Conservation (phyloP, 768 basidiomycete genomes). For the Boletus pseudo-olivaceus region DNA sequence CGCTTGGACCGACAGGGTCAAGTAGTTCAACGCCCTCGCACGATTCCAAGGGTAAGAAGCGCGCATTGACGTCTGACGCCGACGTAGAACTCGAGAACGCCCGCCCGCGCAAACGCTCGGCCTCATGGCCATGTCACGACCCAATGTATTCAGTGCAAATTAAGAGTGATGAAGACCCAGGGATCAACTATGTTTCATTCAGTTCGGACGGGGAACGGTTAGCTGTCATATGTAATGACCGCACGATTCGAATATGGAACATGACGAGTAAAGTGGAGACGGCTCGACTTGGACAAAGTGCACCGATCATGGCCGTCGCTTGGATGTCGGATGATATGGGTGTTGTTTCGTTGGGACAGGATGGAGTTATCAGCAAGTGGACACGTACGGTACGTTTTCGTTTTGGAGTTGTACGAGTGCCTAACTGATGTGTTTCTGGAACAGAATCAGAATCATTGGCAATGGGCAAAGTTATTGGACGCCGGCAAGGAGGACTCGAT, state of each 20-base stretch:
- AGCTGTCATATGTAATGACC: constrained; percentile 59
- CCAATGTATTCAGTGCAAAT: constrained; percentile 37
- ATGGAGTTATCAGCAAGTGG: constrained; percentile 61
- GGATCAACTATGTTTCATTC: constrained; percentile 47
- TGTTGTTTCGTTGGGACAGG: constrained; percentile 52
- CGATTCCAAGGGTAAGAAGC: constrained; percentile 37
- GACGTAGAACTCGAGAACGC: constrained; percentile 24
- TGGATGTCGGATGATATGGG: constrained; percentile 62
- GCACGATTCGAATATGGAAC: constrained; percentile 62
- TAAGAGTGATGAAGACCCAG: constrained; percentile 45
- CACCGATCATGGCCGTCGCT: constrained; percentile 44
- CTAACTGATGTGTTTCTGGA: background rate
- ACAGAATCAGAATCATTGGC: constrained; percentile 51
- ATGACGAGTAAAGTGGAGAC: constrained; percentile 47
- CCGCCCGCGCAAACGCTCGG: constrained; percentile 34
- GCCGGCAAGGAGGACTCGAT: constrained; percentile 44
- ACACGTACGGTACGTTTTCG: constrained; percentile 44
- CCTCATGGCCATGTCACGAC: constrained; percentile 48
- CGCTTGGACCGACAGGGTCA: constrained; percentile 14
- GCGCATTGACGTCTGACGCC: constrained; percentile 29
- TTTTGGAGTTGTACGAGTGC: background rate
- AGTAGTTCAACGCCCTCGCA: constrained; percentile 26
- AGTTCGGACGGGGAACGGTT: constrained; percentile 52
- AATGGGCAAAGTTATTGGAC: constrained; percentile 53
- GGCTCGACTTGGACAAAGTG: constrained; percentile 52